Conservation (phyloP, 1,284 basidiomycete species). For the Entoloma clypeatum region DNA sequence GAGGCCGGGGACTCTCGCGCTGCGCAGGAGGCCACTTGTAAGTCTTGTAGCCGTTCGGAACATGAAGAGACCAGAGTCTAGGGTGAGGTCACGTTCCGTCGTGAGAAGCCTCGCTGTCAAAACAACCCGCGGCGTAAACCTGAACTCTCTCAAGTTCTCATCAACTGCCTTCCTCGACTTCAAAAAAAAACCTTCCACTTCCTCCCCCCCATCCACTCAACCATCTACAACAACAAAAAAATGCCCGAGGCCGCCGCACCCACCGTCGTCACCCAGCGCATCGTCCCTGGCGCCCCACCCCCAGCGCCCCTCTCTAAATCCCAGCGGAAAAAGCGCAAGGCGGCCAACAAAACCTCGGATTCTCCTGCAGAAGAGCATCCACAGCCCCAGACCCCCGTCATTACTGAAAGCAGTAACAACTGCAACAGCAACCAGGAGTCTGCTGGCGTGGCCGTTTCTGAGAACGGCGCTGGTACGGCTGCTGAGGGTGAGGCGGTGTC, state of each 20-base stretch:
- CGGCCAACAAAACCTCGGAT: slow-evolving; percentile 22
- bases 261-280: slow-evolving; percentile 43
- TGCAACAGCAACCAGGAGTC: slow-evolving; percentile 51
- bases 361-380: slow-evolving; percentile 27
- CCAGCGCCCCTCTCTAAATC: slow-evolving; percentile 53
- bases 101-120: no score
- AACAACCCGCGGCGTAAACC: no score
- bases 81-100: no score
- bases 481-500: slow-evolving; percentile 40
- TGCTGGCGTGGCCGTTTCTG: slow-evolving; percentile 43
- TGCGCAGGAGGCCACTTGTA: no score
- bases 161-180: slow-evolving; percentile 17
- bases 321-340: slow-evolving; percentile 68
- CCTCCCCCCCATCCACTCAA: slow-evolving; percentile 5
- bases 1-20: no score
- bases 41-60: no score
- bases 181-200: slow-evolving; percentile 15
- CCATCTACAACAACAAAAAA: slow-evolving; percentile 16
- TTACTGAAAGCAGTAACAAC: no score
- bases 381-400: no score
- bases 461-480: slow-evolving; percentile 46
- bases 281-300: slow-evolving; percentile 72
- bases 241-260: slow-evolving; percentile 52
- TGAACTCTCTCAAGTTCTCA: slow-evolving; percentile 3
- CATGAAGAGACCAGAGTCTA: no score